A percentile compares a stretch with the other conserved stretches of the same genome.
Evolutionary conservation across 2,329 filamentous ascomycete genomes (phyloP).

Genomic region (Rosellinia necatrix): DNA sequence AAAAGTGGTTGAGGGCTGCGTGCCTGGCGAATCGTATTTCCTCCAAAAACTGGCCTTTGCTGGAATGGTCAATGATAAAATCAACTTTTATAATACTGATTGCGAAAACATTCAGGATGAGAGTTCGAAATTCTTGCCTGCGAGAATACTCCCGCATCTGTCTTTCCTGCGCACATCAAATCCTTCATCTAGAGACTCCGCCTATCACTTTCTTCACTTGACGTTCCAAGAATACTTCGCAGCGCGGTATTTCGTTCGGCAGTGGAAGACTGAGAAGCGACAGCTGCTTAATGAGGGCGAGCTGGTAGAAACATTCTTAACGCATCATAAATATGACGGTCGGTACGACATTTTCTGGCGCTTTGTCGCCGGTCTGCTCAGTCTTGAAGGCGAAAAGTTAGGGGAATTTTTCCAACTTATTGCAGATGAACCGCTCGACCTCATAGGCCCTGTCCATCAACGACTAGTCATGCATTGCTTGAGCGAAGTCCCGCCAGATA

Average conservation of each 20-base stretch:
- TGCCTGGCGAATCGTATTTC: slow-evolving; percentile 28
- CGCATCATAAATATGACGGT: background rate
- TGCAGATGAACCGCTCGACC: background rate
- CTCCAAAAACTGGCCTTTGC: slow-evolving; percentile 43
- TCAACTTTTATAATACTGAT: slow-evolving; percentile 38
- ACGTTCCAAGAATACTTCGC: slow-evolving; percentile 7
- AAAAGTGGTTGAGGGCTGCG: slow-evolving; percentile 25
- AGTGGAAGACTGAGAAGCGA: background rate
- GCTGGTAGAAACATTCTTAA: background rate
- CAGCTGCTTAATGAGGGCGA: background rate
- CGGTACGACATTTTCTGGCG: slow-evolving; percentile 2
- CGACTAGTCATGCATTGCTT: slow-evolving; percentile 3
- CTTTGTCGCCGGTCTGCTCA: background rate
- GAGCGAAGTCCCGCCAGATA: background rate
- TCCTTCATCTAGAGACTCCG: background rate
- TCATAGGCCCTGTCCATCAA: background rate
- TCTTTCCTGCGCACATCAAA: background rate
- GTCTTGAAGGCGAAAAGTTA: background rate
- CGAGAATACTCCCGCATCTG: background rate
- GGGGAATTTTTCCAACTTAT: background rate
- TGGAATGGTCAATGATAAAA: slow-evolving; percentile 40
- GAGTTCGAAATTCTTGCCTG: background rate
- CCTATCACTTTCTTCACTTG: background rate
- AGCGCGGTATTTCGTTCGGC: slow-evolving; percentile 1
- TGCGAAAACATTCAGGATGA: background rate